Conservation (phyloP, 257 asterid genomes). For the Gardenia jasminoides region DNA sequence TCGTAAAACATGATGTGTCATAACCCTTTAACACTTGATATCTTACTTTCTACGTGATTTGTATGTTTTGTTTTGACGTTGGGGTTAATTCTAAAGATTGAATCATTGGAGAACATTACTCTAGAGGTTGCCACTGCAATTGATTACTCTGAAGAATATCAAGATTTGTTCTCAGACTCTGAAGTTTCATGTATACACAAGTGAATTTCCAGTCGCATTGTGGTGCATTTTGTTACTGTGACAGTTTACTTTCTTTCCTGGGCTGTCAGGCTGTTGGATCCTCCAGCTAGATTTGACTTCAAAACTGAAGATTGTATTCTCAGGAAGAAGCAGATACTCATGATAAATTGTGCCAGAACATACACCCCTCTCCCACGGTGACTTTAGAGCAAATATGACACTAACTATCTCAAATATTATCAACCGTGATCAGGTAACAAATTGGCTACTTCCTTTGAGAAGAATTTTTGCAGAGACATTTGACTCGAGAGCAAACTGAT, state of each 20-base stretch:
- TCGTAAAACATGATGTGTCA: no score
- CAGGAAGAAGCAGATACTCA: constrained; percentile 42
- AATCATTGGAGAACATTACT: neutral
- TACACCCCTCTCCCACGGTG: constrained; percentile 93
- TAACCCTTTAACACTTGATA: no score
- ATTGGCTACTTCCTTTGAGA: neutral
- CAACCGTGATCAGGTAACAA: constrained; percentile 62
- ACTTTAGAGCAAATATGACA: constrained; percentile 68
- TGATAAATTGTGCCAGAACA: constrained; percentile 66
- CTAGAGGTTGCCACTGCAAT: neutral
- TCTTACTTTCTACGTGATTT: no score
- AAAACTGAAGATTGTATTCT: constrained; percentile 65
- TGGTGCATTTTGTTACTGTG: neutral
- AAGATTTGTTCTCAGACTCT: neutral
- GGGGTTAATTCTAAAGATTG: neutral
- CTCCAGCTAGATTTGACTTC: constrained; percentile 95
- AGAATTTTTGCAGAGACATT: neutral
- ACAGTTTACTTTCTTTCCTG: constrained; percentile 4
- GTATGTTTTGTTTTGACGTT: no score
- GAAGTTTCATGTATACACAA: neutral
- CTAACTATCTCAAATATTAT: constrained; percentile 65
- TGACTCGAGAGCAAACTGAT: neutral
- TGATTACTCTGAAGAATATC: neutral
- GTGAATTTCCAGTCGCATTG: neutral
- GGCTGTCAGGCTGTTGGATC: constrained; percentile 86